Evolutionary conservation across 2,329 filamentous ascomycete genomes (phyloP).

Genomic region (Xylariaceae sp.): DNA sequence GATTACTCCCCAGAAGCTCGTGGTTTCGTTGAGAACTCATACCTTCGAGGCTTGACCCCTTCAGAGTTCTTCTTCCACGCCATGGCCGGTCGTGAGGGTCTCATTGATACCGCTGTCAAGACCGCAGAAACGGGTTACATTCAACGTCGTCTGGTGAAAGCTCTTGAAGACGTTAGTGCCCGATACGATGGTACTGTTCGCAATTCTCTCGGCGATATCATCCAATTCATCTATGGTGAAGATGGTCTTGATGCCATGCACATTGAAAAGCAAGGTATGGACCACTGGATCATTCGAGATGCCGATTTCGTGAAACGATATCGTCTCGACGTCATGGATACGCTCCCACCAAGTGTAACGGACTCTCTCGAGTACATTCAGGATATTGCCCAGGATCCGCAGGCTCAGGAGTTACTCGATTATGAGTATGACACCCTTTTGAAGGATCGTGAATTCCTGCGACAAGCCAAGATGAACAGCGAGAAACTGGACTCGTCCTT

Average conservation of each 20-base stretch:
- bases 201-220: conserved; percentile 92
- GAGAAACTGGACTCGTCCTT: conserved; percentile 76
- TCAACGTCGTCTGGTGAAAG: conserved; percentile 95
- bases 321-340: conserved; percentile 80
- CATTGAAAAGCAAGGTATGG: conserved; percentile 89
- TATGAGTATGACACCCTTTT: conserved; percentile 77
- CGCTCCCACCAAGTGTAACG: conserved; percentile 50
- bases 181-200: conserved; percentile 97
- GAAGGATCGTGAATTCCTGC: conserved; percentile 69
- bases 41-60: conserved; percentile 89
- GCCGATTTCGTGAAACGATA: conserved; percentile 74
- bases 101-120: conserved; percentile 99
- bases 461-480: conserved; percentile 56
- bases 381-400: conserved; percentile 81
- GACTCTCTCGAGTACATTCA: conserved; percentile 80
- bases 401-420: conserved; percentile 80
- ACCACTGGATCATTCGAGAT: conserved; percentile 76
- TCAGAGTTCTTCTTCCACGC: conserved; percentile 99
- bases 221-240: conserved; percentile 97
- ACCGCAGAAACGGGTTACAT: conserved; percentile 99
- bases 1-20: conserved; percentile 96
- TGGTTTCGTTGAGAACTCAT: conserved; percentile 98
- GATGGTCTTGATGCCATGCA: conserved; percentile 89
- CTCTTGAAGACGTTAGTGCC: conserved; percentile 93
- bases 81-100: conserved; percentile 99